Evolutionary conservation across 148 eudicot genomes (phyloP), one percentile per base, ranked within the genome.

Genomic region (Silene latifolia): DNA sequence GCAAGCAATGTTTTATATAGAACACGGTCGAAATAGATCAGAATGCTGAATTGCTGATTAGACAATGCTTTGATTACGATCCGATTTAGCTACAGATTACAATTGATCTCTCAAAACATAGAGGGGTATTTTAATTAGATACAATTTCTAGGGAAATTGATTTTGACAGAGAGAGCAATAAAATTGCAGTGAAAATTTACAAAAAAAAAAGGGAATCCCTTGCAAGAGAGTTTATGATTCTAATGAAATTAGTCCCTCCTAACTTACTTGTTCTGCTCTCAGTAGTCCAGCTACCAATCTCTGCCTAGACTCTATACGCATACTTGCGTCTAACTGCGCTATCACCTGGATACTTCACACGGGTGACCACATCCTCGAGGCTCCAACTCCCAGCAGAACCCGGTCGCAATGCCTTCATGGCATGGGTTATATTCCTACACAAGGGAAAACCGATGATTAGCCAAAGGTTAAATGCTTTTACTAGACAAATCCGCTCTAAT

Each of bases 401-500:
- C 93, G n/a, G 94, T 76, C n/a, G 94, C 90, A 18, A 88, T 96
- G 73, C 91, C 78, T 77, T 95, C 97, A 72, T 95, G 99, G 71
- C 93, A 64, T 18, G 99, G 96, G 3, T 77, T 87, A 60, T 92
- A 92, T 60, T 95, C 98, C 97, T 91, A 48, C 54, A 14, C 54
- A 48, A 9, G 54, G 54, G 14, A 77, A 21, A 69, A 32, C 51
- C 57, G 72, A 74, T 0, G 5, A 58, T 79, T 32, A 75, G 51
- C 23, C 8, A 19, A 29, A 11, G 29, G 29, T 42, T 15, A 44
- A n/a, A 18, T 14, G 1, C 53, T 39, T 39, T 39, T 5, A 39
- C 44, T 39, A 39, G 44, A 39, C 44, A 39, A 3, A 39, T 39
- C 9, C 44, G 44, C 44, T 39, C 44, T 39, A 39, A 39, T 39